phyloP scores from a whole-genome alignment of 225 moss, liverwort and hornwort species.

The Physcomitrium patens region DNA sequence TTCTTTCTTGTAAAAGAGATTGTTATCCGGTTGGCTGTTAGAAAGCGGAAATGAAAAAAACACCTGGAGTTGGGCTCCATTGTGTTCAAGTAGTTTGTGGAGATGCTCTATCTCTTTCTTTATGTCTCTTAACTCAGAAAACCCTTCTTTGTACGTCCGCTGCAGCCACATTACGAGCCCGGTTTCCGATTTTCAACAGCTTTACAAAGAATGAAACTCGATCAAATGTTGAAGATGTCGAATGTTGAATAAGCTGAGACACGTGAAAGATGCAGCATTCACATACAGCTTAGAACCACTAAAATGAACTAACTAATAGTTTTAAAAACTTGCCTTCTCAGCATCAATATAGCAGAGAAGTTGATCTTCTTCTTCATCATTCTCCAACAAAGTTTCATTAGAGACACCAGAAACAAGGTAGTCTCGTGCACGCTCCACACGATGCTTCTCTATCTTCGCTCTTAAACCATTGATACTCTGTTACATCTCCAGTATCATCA shows the following conservation, averaged over 20 bases:
- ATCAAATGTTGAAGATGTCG: background rate
- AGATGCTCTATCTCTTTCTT: constrained; percentile 77
- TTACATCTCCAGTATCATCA: constrained; percentile 17
- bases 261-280: background rate
- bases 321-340: constrained; percentile 49
- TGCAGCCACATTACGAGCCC: constrained; percentile 12
- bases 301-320: background rate
- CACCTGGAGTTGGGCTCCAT: constrained; percentile 59
- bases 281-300: background rate
- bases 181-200: background rate
- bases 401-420: constrained; percentile 43
- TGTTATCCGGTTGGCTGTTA: too few species aligned
- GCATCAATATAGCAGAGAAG: constrained; percentile 57
- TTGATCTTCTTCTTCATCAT: constrained; percentile 49
- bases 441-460: constrained; percentile 59
- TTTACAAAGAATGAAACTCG: background rate
- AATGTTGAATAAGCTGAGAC: background rate
- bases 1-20: background rate
- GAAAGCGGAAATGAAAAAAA: background rate
- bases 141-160: constrained; percentile 62
- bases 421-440: constrained; percentile 52
- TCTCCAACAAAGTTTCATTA: constrained; percentile 27
- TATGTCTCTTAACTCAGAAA: constrained; percentile 48
- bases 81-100: constrained; percentile 56
- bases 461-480: constrained; percentile 64